These are phyloP conservation scores for Pneumocystis murina DNA, from an alignment of 1,139 yeast species.

Conservation along the genomic window DNA sequence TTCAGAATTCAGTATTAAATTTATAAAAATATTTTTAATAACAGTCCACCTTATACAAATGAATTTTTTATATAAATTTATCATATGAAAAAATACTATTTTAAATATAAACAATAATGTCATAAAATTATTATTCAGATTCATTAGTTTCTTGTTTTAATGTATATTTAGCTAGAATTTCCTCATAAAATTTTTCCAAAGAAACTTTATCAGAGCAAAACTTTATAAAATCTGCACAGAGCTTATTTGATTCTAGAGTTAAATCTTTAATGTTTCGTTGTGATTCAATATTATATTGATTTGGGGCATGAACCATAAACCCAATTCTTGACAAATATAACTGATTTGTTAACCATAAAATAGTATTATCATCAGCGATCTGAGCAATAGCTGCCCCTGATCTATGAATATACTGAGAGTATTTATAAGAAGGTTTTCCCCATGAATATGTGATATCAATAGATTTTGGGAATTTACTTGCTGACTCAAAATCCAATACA, in stretches of 20 bases:
- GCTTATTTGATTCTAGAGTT: neutral
- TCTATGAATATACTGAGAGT: slow-evolving; percentile 76
- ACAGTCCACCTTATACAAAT: neutral
- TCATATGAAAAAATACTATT: neutral
- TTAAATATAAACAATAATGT: neutral
- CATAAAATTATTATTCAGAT: neutral
- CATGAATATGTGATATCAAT: slow-evolving; percentile 64
- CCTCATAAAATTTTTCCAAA: neutral
- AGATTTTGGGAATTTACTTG: slow-evolving; percentile 19
- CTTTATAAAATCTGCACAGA: neutral
- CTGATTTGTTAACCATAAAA: slow-evolving; percentile 12
- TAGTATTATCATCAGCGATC: slow-evolving; percentile 41
- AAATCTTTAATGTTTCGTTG: neutral
- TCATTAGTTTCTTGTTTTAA: neutral
- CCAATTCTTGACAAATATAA: slow-evolving; percentile 8
- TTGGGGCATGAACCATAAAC: neutral
- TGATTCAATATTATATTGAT: neutral
- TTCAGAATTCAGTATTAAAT: neutral
- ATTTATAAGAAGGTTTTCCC: slow-evolving; percentile 75
- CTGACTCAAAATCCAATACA: slow-evolving; percentile 64
- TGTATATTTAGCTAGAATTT: neutral
- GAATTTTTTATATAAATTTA: neutral
- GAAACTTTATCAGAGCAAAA: neutral
- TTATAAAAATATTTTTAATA: neutral
- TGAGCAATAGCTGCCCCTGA: slow-evolving; percentile 87